phyloP scores from a whole-genome alignment of 2,329 filamentous ascomycete species.

The Metarhizium humberi region DNA sequence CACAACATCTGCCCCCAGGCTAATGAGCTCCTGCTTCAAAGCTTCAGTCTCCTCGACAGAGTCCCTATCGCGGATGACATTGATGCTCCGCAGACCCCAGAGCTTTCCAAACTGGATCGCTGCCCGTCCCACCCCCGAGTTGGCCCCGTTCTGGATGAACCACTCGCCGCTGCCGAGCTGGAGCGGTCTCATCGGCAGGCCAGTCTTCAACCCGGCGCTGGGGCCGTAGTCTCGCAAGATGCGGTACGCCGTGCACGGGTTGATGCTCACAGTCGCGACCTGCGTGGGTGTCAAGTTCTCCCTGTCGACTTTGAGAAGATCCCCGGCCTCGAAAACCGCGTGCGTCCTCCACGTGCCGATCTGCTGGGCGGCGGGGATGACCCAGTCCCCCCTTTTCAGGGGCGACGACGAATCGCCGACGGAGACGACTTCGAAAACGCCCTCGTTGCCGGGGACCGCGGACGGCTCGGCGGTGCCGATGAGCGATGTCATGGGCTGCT shows the following conservation, averaged over 20 bases:
- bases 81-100: constrained; percentile 88
- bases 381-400: constrained; percentile 78
- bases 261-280: constrained; percentile 81
- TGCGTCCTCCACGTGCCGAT: constrained; percentile 96
- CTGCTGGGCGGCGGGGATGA: constrained; percentile 72
- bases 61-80: constrained; percentile 69
- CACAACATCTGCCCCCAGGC: constrained; percentile 47
- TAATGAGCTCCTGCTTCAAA: constrained; percentile 40
- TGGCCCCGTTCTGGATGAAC: constrained; percentile 96
- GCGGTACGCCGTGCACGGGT: constrained; percentile 88
- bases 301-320: constrained; percentile 62
- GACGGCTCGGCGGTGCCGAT: constrained; percentile 71
- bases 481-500: constrained; percentile 64
- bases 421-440: constrained; percentile 79
- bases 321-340: constrained; percentile 49
- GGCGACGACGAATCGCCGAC: constrained; percentile 46
- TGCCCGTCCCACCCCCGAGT: constrained; percentile 82
- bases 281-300: constrained; percentile 65
- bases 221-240: constrained; percentile 76
- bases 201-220: constrained; percentile 33
- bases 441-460: constrained; percentile 82
- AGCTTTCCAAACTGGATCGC: constrained; percentile 79
- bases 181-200: constrained; percentile 35
- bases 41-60: constrained; percentile 54
- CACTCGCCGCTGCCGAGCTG: constrained; percentile 57